Evolutionary conservation across 129 eudicot genomes (phyloP).

Genomic region (Artemisia tridentata): DNA sequence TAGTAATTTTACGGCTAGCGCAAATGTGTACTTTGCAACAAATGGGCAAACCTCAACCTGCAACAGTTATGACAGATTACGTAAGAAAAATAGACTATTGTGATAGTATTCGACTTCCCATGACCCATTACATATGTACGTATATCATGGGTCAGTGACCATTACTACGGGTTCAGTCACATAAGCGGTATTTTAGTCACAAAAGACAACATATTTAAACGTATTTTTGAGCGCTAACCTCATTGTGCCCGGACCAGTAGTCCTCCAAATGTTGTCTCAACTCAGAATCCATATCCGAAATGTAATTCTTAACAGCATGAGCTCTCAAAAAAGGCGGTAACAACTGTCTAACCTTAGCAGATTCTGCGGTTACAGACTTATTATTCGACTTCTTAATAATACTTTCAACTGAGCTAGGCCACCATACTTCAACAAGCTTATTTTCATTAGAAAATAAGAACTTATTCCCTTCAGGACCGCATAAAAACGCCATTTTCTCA

Average conservation of each 20-base stretch:
- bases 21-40: constrained; percentile 48
- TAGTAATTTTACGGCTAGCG: constrained; percentile 39
- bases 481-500: constrained; percentile 38
- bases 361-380: constrained; percentile 33
- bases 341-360: constrained; percentile 39
- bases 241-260: constrained; percentile 35
- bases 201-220: neutral
- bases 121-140: no score
- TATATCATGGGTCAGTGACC: no score
- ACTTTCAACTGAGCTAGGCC: constrained; percentile 44
- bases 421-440: constrained; percentile 49
- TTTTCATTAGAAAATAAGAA: constrained; percentile 47
- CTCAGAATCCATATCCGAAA: constrained; percentile 42
- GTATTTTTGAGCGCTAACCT: neutral
- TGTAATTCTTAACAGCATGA: constrained; percentile 40
- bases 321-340: constrained; percentile 48
- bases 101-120: no score
- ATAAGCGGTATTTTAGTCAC: no score
- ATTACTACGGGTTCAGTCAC: no score
- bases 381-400: constrained; percentile 37
- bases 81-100: no score
- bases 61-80: no score
- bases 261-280: constrained; percentile 39
- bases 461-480: constrained; percentile 50
- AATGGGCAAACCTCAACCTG: constrained; percentile 43